Conservation (phyloP, 2,329 filamentous ascomycete genomes). For the Fusarium sp. region DNA sequence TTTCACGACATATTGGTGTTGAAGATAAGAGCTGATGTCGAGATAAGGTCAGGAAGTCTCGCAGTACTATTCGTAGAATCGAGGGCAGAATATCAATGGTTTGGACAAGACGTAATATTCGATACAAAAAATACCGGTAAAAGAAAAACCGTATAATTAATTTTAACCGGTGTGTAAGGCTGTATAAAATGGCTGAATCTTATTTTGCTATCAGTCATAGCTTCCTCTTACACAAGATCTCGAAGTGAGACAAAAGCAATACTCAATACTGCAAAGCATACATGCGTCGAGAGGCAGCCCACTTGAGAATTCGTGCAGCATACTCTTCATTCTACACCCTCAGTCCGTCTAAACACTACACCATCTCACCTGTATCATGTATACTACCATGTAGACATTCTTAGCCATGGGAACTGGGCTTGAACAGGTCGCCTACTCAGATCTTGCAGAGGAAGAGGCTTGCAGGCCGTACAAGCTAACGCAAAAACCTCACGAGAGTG, state of each 20-base stretch:
- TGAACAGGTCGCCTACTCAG: neutral
- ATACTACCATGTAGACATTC: neutral
- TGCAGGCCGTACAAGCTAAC: neutral
- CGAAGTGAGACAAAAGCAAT: neutral
- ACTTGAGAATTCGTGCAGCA: neutral
- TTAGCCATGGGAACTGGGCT: neutral
- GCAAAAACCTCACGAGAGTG: neutral
- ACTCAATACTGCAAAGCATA: neutral
- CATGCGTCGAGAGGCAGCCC: neutral
- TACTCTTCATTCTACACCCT: constrained; percentile 5
- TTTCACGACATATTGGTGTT: constrained; percentile 4
- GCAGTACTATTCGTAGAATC: neutral
- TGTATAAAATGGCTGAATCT: neutral
- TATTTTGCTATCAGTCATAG: fast-evolving
- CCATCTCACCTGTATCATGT: neutral
- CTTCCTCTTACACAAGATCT: fast-evolving
- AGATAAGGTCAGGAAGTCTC: neutral
- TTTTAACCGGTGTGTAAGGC: too few relatives aligned
- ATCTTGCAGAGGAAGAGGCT: neutral
- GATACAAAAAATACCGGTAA: too few relatives aligned
- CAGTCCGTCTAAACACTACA: constrained; percentile 9
- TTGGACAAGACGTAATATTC: too few relatives aligned
- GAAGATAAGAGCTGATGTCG: neutral
- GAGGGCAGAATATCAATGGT: neutral
- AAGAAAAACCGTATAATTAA: too few relatives aligned